These are phyloP conservation scores for Nicotiana attenuata DNA, from an alignment of 257 asterid genomes.

Conservation along the genomic window DNA sequence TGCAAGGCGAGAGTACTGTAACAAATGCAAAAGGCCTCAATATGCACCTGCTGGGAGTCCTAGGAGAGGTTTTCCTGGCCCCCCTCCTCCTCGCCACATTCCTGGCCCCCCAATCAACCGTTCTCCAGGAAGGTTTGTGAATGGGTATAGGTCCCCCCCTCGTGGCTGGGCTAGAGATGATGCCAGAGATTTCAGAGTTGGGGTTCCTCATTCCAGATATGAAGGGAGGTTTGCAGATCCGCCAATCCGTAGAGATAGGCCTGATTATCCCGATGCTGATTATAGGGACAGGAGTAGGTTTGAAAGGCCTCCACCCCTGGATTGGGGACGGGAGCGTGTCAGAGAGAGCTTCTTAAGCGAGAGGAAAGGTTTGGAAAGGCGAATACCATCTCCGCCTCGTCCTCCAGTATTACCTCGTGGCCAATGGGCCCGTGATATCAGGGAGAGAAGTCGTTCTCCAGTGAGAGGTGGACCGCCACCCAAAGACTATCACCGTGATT, in stretches of 20 bases:
- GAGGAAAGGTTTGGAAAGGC: conserved; percentile 52
- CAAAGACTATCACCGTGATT: conserved; percentile 46
- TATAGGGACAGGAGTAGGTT: conserved; percentile 50
- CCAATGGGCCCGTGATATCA: conserved; percentile 53
- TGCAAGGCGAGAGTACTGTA: conserved; percentile 82
- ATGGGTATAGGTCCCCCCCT: conserved; percentile 66
- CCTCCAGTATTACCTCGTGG: conserved; percentile 38
- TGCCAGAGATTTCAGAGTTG: conserved; percentile 57
- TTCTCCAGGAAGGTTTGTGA: conserved; percentile 54
- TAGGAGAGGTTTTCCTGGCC: conserved; percentile 57
- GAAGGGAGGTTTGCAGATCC: conserved; percentile 57
- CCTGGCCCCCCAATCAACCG: conserved; percentile 41
- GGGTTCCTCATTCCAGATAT: conserved; percentile 48
- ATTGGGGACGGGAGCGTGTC: conserved; percentile 63
- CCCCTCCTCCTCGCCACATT: conserved; percentile 41
- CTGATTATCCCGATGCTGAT: conserved; percentile 40
- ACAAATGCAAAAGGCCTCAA: conserved; percentile 83
- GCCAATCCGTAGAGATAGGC: conserved; percentile 42
- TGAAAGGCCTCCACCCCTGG: conserved; percentile 45
- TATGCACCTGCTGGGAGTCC: conserved; percentile 41
- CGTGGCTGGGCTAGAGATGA: conserved; percentile 68
- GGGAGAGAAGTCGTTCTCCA: conserved; percentile 77
- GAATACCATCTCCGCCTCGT: conserved; percentile 50
- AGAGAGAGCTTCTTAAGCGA: conserved; percentile 49
- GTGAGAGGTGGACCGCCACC: conserved; percentile 42